Conservation (phyloP, 805 yeast genomes). For the Trichomonascus vanleenenianus region DNA sequence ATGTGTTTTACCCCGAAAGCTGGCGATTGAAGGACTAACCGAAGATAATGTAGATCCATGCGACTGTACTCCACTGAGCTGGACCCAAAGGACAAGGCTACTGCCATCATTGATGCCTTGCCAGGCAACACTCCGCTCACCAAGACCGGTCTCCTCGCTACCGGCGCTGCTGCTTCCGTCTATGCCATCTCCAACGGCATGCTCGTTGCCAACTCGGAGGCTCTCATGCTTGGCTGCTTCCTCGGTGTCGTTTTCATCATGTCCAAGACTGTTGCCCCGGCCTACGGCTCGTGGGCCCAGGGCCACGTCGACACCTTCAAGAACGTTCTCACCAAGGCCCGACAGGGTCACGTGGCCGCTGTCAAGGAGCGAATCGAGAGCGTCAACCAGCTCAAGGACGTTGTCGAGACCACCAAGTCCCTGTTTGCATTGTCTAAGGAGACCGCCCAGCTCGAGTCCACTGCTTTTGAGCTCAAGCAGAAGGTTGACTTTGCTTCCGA, state of each 20-base stretch:
- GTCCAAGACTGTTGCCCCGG: conserved; percentile 87
- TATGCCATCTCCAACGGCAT: conserved; percentile 93
- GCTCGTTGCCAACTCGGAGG: conserved; percentile 89
- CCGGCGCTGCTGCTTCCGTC: conserved; percentile 87
- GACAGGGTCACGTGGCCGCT: conserved; percentile 84
- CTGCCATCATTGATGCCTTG: conserved; percentile 79
- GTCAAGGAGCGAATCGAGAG: conserved; percentile 87
- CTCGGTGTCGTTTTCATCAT: conserved; percentile 64
- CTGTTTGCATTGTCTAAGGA: conserved; percentile 93
- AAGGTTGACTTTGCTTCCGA: conserved; percentile 76
- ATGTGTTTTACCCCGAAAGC: background rate
- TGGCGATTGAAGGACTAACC: background rate
- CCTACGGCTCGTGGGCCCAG: conserved; percentile 90
- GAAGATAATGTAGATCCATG: conserved; percentile 1
- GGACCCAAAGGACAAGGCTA: conserved; percentile 89
- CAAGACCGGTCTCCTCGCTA: conserved; percentile 92
- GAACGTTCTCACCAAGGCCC: conserved; percentile 76
- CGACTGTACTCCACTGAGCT: conserved; percentile 28
- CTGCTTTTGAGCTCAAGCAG: conserved; percentile 90
- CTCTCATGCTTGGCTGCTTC: conserved; percentile 76
- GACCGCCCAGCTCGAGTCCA: conserved; percentile 92
- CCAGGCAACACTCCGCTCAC: conserved; percentile 86
- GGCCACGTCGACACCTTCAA: conserved; percentile 75
- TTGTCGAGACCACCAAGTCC: conserved; percentile 83
- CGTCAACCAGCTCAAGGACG: conserved; percentile 85